Base-by-base conservation (phyloP, 495 filamentous ascomycete species). In the Mytilinidion resinicola region DNA sequence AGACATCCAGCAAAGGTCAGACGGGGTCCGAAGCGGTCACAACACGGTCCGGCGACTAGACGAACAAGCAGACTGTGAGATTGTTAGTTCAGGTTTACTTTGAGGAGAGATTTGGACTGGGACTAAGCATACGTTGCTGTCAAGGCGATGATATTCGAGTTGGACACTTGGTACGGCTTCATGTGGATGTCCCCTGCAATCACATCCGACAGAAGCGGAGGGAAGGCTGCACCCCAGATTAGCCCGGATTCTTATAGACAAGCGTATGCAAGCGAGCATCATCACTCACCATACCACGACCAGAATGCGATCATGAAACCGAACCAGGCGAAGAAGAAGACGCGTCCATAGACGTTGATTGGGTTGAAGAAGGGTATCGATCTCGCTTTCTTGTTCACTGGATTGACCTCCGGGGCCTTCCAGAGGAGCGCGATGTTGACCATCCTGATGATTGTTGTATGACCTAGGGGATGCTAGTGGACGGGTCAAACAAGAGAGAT, bases 221-320 rank as follows among this genome's bases (percentile, higher is more conserved):
- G 71, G 56, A 74, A 74, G 3, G 72, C 72, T 59, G 47, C 67
- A 74, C 63, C 68, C 66, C 38, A 50, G 53, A 51, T 57, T 36
- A 57, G 62, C 54, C 55, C 7, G 17, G 9, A 1, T 9, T 15
- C 12, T 3, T 25, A 51, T 34, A 59, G 56, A 64, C 55, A 61
- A 64, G 57, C 46, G 14, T 12, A 46, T 59, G 56, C 61, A 60
- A 1, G 41, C 30, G 39, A 51, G 48, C 48, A 57, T 59, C 56
- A 64, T 60, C 48, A 55, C 60, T 48, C 46, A 64, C 57, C 69
- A 69, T 85, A 89, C 87, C 92, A 97, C 2, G 89, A 92, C 73
- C 90, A 87, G 76, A 97, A 97, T 19, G 91, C 90, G 56, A 96
- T 83, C 85, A 96, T 89, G 75, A 97, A 97, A 9, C 92, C 92